Evolutionary conservation across 2,329 filamentous ascomycete species (phyloP).

Genomic region (Onygenales sp.): DNA sequence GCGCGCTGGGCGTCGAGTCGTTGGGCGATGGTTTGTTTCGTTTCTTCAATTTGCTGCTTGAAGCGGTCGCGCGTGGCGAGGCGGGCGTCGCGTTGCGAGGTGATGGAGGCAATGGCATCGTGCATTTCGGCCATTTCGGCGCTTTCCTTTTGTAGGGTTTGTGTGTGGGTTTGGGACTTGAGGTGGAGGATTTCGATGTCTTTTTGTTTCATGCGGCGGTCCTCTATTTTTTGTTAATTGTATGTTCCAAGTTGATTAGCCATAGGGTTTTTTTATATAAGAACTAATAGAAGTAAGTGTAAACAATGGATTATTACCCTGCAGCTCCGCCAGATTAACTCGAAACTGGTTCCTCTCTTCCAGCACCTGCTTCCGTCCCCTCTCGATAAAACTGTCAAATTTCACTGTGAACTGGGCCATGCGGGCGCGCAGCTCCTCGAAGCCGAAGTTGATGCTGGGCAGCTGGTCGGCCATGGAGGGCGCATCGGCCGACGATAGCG

Average conservation of each 20-base stretch:
- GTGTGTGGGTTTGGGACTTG: slow-evolving; percentile 46
- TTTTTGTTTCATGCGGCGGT: slow-evolving; percentile 79
- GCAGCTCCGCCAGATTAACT: slow-evolving; percentile 77
- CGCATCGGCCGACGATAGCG: slow-evolving; percentile 41
- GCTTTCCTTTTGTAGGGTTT: slow-evolving; percentile 49
- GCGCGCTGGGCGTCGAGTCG: slow-evolving; percentile 36
- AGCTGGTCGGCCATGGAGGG: slow-evolving; percentile 58
- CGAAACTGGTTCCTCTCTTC: slow-evolving; percentile 93
- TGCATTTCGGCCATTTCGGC: slow-evolving; percentile 56
- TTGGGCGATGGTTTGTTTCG: slow-evolving; percentile 37
- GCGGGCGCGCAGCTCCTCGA: slow-evolving; percentile 87
- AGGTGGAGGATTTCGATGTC: slow-evolving; percentile 68
- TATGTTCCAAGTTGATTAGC: slow-evolving; percentile 1
- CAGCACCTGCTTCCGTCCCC: slow-evolving; percentile 76
- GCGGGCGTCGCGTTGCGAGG: slow-evolving; percentile 46
- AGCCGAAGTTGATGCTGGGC: slow-evolving; percentile 87
- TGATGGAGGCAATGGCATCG: slow-evolving; percentile 47
- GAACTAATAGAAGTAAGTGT: not conserved
- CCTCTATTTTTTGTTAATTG: slow-evolving; percentile 49
- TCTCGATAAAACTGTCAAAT: slow-evolving; percentile 92
- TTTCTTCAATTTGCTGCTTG: slow-evolving; percentile 44
- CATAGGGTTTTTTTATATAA: not conserved
- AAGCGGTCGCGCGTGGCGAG: slow-evolving; percentile 46
- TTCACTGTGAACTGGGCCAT: slow-evolving; percentile 86
- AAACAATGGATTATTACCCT: slow-evolving; percentile 50